These are phyloP conservation scores for Didymella keratinophila DNA, from an alignment of 2,329 filamentous ascomycete species.

Conservation along the genomic window DNA sequence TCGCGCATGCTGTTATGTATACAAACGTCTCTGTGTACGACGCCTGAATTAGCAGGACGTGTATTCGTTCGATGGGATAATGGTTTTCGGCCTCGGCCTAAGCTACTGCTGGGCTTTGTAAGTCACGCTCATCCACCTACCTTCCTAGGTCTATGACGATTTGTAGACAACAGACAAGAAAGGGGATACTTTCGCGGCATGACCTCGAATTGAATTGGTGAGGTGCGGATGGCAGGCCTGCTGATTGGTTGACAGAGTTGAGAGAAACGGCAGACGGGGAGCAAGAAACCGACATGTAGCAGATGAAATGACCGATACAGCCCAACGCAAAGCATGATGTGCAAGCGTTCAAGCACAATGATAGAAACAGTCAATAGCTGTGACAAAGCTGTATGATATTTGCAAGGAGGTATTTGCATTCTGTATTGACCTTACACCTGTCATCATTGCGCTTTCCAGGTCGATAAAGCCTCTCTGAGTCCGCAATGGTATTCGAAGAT, in stretches of 20 bases:
- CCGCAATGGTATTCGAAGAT: background rate
- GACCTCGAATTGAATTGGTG: background rate
- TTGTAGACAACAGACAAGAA: background rate
- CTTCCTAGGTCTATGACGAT: background rate
- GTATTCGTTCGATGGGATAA: background rate
- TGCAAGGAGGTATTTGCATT: too few species aligned
- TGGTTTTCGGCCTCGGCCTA: background rate
- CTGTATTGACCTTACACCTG: too few species aligned
- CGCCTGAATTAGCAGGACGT: background rate
- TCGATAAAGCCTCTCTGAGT: too few species aligned
- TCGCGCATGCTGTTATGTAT: background rate
- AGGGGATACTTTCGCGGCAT: background rate
- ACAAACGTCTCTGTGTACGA: background rate
- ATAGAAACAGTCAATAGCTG: background rate
- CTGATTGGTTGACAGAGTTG: background rate
- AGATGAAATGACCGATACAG: background rate
- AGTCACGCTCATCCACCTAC: background rate
- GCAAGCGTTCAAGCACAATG: too few species aligned
- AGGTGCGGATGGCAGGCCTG: background rate
- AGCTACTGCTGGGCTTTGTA: slow-evolving; percentile 1
- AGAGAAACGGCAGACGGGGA: too few species aligned
- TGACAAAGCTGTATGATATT: background rate
- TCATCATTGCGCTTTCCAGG: too few species aligned
- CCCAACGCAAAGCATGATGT: background rate
- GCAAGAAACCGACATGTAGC: background rate